These are phyloP conservation scores for Apiospora hydei DNA, from an alignment of 2,329 filamentous ascomycete species.

Conservation along the genomic window DNA sequence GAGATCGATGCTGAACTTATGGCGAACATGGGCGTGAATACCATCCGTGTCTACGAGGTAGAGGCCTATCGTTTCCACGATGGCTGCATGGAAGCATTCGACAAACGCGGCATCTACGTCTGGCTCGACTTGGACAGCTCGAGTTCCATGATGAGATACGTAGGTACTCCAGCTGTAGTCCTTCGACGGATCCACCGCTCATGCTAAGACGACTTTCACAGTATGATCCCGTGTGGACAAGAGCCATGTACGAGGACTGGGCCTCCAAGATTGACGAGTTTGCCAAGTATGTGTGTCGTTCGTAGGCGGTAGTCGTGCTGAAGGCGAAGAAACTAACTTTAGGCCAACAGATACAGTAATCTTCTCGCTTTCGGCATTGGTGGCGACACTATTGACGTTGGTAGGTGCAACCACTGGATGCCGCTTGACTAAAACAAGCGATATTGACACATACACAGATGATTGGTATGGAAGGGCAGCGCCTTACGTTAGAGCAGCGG, in stretches of 20 bases:
- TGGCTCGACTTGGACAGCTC: slow-evolving; percentile 61
- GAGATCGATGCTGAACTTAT: slow-evolving; percentile 27
- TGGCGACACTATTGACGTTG: not conserved
- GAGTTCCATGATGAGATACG: slow-evolving; percentile 60
- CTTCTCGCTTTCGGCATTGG: not conserved
- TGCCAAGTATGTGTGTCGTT: slow-evolving; percentile 62
- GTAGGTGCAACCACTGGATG: not conserved
- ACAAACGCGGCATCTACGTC: slow-evolving; percentile 71
- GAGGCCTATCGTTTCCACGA: slow-evolving; percentile 66
- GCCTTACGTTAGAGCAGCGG: slow-evolving; percentile 57
- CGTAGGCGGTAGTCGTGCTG: not conserved
- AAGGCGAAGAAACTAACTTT: not conserved
- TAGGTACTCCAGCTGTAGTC: not conserved
- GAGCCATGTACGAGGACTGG: slow-evolving; percentile 65
- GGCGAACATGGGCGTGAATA: slow-evolving; percentile 51
- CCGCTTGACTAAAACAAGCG: not conserved
- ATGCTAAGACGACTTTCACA: not conserved
- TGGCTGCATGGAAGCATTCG: slow-evolving; percentile 69
- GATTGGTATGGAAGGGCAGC: slow-evolving; percentile 64
- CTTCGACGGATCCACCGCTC: not conserved
- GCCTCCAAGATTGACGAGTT: slow-evolving; percentile 69
- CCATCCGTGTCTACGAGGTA: slow-evolving; percentile 71
- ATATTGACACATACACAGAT: slow-evolving; percentile 55
- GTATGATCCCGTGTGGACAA: slow-evolving; percentile 59
- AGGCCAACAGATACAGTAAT: not conserved